These are phyloP conservation scores for Penicillium fuscoglaucum DNA, from an alignment of 2,329 filamentous ascomycete genomes.

Conservation along the genomic window DNA sequence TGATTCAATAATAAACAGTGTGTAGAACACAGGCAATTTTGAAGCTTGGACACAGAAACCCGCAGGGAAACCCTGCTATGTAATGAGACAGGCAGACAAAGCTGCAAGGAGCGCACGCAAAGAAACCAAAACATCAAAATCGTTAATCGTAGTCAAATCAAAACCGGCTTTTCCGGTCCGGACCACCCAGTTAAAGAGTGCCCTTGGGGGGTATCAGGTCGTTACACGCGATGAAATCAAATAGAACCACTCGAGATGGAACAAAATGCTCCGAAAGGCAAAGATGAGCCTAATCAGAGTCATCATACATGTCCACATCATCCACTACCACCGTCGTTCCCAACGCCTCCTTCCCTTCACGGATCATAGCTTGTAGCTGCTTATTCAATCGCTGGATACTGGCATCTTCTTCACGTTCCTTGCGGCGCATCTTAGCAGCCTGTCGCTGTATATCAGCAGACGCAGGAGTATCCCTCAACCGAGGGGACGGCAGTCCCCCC, in stretches of 20 bases:
- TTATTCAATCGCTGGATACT: conserved; percentile 77
- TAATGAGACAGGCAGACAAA: conserved; percentile 1
- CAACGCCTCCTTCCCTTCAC: conserved; percentile 82
- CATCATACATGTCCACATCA: conserved; percentile 43
- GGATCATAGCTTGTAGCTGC: conserved; percentile 80
- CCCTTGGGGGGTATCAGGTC: conserved; percentile 27
- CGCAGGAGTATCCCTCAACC: conserved; percentile 34
- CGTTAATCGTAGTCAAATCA: conserved; percentile 22
- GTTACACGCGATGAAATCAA: conserved; percentile 17
- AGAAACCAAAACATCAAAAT: conserved; percentile 17
- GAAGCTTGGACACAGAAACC: background rate
- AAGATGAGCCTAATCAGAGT: conserved; percentile 27
- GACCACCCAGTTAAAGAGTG: conserved; percentile 14
- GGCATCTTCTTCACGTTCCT: conserved; percentile 76
- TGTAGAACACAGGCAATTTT: background rate
- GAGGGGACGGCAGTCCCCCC: conserved; percentile 28
- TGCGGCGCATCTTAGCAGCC: conserved; percentile 68
- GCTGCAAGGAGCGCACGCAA: conserved; percentile 1
- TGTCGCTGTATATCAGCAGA: conserved; percentile 68
- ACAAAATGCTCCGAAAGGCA: background rate
- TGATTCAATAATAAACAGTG: background rate
- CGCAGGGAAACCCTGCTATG: background rate
- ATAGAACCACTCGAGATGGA: background rate
- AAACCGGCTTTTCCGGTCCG: conserved; percentile 10
- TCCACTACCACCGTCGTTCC: conserved; percentile 70